Conservation (phyloP, 345 rosid species). For the Aethionema arabicum region DNA sequence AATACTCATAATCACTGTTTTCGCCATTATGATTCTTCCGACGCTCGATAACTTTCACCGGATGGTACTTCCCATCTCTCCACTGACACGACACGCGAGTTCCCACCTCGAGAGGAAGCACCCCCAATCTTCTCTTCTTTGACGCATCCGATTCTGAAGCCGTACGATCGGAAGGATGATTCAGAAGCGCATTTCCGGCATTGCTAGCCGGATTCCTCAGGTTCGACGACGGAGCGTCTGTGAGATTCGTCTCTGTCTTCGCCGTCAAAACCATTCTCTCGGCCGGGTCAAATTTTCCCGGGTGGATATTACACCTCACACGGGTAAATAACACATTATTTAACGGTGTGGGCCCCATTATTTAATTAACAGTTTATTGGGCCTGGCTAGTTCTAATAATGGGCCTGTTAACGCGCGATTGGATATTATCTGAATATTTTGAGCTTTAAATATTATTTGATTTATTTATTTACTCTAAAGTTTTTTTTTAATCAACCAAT, state of each 20-base stretch:
- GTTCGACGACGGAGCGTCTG: slow-evolving; percentile 39
- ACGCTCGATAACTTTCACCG: slow-evolving; percentile 95
- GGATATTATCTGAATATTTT: too few species aligned
- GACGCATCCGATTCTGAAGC: slow-evolving; percentile 49
- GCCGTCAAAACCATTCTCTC: slow-evolving; percentile 74
- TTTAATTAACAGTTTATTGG: not conserved
- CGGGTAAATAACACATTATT: slow-evolving; percentile 4
- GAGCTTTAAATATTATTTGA: too few species aligned
- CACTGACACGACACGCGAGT: slow-evolving; percentile 96
- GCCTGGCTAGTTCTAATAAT: not conserved
- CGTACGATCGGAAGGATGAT: slow-evolving; percentile 27
- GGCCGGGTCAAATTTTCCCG: slow-evolving; percentile 17
- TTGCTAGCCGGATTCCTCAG: slow-evolving; percentile 25
- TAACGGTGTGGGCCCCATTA: slow-evolving; percentile 1
- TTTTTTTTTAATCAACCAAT: too few species aligned
- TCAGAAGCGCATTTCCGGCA: slow-evolving; percentile 30
- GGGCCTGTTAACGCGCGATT: not conserved
- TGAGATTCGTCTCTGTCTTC: slow-evolving; percentile 53
- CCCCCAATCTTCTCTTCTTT: slow-evolving; percentile 60
- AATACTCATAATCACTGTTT: slow-evolving; percentile 80
- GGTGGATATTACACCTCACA: slow-evolving; percentile 11
- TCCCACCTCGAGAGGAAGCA: slow-evolving; percentile 90
- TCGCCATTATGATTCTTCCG: slow-evolving; percentile 56
- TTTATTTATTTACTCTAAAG: too few species aligned
- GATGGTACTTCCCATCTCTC: slow-evolving; percentile 95